Conservation (phyloP, 2,329 filamentous ascomycete species). For the Colletotrichum truncatum region DNA sequence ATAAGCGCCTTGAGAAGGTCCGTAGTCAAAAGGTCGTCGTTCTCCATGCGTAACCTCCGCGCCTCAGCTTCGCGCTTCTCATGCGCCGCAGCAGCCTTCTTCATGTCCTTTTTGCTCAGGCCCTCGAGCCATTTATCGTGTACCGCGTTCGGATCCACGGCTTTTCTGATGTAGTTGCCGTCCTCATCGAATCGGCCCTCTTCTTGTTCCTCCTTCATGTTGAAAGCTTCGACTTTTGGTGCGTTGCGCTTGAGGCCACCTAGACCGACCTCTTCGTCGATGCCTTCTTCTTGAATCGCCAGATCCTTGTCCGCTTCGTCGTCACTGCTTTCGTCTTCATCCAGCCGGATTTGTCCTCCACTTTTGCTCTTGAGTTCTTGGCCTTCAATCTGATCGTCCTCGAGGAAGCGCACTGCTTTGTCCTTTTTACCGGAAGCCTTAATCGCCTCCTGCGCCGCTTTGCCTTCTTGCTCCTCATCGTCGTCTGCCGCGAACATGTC, state of each 20-base stretch:
- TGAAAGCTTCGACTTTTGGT: constrained; percentile 95
- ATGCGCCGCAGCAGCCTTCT: constrained; percentile 84
- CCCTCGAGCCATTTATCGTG: constrained; percentile 96
- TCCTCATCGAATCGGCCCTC: constrained; percentile 91
- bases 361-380: constrained; percentile 79
- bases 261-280: constrained; percentile 90
- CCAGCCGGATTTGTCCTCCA: constrained; percentile 75
- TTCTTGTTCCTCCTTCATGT: constrained; percentile 89
- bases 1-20: constrained; percentile 82
- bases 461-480: constrained; percentile 51
- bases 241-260: constrained; percentile 93
- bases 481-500: constrained; percentile 82
- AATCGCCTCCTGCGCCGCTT: constrained; percentile 32
- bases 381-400: constrained; percentile 75
- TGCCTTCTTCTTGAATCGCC: constrained; percentile 76
- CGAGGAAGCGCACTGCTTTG: constrained; percentile 69
- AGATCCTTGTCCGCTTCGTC: constrained; percentile 78
- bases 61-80: constrained; percentile 84
- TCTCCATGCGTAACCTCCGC: constrained; percentile 73
- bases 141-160: constrained; percentile 85
- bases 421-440: constrained; percentile 58
- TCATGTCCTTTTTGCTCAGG: constrained; percentile 93
- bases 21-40: constrained; percentile 78
- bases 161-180: constrained; percentile 92
- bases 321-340: constrained; percentile 64